Percentiles rank a stretch among this genome's conserved stretches.
phyloP scores from a whole-genome alignment of 2,329 filamentous ascomycete species.

The Aspergillus glaucus region DNA sequence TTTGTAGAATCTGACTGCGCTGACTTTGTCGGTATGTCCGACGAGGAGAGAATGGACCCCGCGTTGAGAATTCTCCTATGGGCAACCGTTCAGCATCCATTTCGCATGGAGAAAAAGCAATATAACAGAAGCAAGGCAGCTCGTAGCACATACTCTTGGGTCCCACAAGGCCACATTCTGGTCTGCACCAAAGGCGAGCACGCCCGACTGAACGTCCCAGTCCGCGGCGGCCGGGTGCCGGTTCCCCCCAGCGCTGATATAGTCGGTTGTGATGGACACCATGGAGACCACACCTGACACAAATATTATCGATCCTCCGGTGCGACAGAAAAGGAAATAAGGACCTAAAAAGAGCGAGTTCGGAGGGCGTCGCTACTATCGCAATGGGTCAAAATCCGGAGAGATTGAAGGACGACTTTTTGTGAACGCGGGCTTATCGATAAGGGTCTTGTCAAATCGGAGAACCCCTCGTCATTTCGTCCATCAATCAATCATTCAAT shows the following conservation, averaged over 20 bases:
- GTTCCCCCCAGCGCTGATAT: conserved; percentile 77
- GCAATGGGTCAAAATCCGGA: background rate
- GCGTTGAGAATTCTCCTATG: conserved; percentile 36
- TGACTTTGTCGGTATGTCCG: conserved; percentile 75
- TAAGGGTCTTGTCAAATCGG: conserved; percentile 19
- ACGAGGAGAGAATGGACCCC: conserved; percentile 64
- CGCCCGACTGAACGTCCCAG: conserved; percentile 64
- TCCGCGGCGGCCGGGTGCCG: conserved; percentile 83
- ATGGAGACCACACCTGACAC: conserved; percentile 17
- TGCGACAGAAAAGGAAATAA: background rate
- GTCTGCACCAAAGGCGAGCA: conserved; percentile 84
- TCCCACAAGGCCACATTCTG: conserved; percentile 85
- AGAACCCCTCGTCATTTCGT: conserved; percentile 13
- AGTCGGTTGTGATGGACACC: conserved; percentile 40
- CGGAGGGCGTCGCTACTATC: background rate
- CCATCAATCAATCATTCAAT: background rate
- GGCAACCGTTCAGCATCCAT: conserved; percentile 6
- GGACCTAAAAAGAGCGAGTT: background rate
- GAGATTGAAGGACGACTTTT: conserved; percentile 8
- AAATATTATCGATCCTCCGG: background rate
- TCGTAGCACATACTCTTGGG: conserved; percentile 56
- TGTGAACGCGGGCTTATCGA: conserved; percentile 32
- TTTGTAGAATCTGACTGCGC: conserved; percentile 73
- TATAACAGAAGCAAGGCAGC: conserved; percentile 1
- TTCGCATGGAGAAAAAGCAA: conserved; percentile 1